A percentile compares a stretch with the other conserved stretches of the same genome.
Evolutionary conservation across 805 yeast species (phyloP).

Genomic region (Teunomyces barrocoloradensis): DNA sequence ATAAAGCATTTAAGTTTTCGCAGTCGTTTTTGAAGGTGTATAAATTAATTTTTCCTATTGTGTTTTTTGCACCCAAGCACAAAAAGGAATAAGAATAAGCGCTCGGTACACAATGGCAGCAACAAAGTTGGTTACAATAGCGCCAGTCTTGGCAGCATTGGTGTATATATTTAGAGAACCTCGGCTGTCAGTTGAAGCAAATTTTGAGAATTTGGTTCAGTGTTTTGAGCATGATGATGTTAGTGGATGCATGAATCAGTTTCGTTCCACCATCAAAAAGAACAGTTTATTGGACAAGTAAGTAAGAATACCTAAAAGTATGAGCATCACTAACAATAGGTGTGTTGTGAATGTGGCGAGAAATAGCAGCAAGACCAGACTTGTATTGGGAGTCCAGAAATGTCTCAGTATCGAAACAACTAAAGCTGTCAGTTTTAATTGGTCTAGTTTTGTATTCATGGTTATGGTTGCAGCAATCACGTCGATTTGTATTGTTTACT

Average conservation of each 20-base stretch:
- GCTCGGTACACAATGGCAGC: not conserved
- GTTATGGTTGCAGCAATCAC: not conserved
- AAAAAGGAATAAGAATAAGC: not conserved
- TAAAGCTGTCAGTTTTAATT: not conserved
- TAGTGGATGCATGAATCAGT: not conserved
- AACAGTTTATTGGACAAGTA: not conserved
- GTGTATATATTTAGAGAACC: not conserved
- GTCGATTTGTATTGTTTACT: not conserved
- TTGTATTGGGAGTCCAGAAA: not conserved
- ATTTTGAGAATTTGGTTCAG: not conserved
- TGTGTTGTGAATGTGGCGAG: not conserved
- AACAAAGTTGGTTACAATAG: not conserved
- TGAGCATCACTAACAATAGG: not conserved
- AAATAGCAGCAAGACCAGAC: not conserved
- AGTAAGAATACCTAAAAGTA: not conserved
- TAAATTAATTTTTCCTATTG: not conserved
- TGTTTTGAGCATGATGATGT: not conserved
- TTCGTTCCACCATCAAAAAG: not conserved
- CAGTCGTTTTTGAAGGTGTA: not conserved
- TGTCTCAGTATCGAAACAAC: not conserved
- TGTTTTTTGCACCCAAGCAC: conserved; percentile 1
- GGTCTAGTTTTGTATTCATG: not conserved
- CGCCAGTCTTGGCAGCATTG: not conserved
- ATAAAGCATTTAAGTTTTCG: not conserved
- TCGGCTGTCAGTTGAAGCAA: not conserved